Evolutionary conservation across 192 early-diverging fungal species (phyloP).

Genomic region (Spizellomyces sp.): DNA sequence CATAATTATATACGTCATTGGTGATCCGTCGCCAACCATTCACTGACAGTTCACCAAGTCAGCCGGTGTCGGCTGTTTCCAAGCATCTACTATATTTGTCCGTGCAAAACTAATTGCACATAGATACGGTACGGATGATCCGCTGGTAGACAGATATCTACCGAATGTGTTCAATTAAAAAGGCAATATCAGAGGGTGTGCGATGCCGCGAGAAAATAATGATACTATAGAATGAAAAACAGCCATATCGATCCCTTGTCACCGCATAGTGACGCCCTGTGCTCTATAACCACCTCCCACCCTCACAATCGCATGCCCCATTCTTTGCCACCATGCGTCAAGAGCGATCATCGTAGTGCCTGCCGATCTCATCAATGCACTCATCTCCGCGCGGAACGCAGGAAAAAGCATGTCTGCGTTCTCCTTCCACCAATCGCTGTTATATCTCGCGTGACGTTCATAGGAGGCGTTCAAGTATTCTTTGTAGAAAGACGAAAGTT

Average conservation of each 20-base stretch:
- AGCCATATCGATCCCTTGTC: background rate
- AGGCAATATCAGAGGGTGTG: too few species aligned
- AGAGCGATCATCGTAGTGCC: background rate
- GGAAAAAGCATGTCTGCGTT: constrained; percentile 27
- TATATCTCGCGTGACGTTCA: constrained; percentile 38
- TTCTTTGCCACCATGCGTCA: constrained; percentile 14
- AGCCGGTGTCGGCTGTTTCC: too few species aligned
- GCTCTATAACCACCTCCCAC: constrained; percentile 24
- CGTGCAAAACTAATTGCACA: too few species aligned
- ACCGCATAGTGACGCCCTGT: constrained; percentile 32
- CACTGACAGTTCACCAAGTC: too few species aligned
- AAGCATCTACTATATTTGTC: too few species aligned
- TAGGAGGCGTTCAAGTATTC: constrained; percentile 31
- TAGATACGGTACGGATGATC: too few species aligned
- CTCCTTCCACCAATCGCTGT: constrained; percentile 32
- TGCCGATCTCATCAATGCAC: background rate
- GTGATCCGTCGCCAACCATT: too few species aligned
- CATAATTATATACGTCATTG: too few species aligned
- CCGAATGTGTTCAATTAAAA: too few species aligned
- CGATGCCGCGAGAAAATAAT: too few species aligned
- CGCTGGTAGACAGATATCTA: too few species aligned
- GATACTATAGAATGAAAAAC: too few species aligned
- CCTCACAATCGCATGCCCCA: constrained; percentile 22
- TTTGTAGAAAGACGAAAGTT: constrained; percentile 41
- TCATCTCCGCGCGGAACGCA: constrained; percentile 27